Conservation (phyloP, 2,329 filamentous ascomycete species). For the Harringtonia lauricola region DNA sequence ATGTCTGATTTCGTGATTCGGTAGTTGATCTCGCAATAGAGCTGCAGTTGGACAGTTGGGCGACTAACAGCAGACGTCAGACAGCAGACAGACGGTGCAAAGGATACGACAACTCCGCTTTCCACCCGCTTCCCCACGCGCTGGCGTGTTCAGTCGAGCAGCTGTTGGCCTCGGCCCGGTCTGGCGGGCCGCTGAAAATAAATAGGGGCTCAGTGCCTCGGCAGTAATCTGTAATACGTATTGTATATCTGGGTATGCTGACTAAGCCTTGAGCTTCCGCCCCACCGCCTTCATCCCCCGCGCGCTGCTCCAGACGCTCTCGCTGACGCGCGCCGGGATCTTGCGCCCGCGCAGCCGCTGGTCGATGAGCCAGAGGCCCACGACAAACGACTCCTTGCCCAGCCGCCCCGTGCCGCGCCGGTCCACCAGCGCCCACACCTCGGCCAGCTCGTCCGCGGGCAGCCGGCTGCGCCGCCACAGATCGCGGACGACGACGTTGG, state of each 20-base stretch:
- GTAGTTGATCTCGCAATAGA: no score
- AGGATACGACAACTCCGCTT: no score
- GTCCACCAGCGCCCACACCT: conserved; percentile 70
- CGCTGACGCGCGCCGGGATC: conserved; percentile 57
- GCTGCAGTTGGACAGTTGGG: no score
- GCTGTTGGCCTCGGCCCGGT: no score
- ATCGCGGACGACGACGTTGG: conserved; percentile 59
- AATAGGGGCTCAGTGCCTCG: no score
- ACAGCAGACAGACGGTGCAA: no score
- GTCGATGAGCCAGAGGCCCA: conserved; percentile 74
- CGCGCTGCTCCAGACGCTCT: conserved; percentile 67
- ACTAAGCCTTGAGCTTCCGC: neutral
- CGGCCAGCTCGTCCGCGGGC: conserved; percentile 55
- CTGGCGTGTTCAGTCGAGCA: no score
- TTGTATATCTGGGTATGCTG: neutral
- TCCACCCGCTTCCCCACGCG: no score
- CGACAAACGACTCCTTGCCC: conserved; percentile 62
- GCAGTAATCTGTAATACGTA: no score
- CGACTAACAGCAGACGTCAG: no score
- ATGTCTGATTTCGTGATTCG: no score
- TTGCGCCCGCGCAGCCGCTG: conserved; percentile 72
- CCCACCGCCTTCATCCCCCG: conserved; percentile 30
- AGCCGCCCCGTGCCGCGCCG: conserved; percentile 42
- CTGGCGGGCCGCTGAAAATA: no score
- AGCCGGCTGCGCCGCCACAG: conserved; percentile 66